phyloP scores from a whole-genome alignment of 352 stramenopile genomes.

The Paralagenidium karlingii region DNA sequence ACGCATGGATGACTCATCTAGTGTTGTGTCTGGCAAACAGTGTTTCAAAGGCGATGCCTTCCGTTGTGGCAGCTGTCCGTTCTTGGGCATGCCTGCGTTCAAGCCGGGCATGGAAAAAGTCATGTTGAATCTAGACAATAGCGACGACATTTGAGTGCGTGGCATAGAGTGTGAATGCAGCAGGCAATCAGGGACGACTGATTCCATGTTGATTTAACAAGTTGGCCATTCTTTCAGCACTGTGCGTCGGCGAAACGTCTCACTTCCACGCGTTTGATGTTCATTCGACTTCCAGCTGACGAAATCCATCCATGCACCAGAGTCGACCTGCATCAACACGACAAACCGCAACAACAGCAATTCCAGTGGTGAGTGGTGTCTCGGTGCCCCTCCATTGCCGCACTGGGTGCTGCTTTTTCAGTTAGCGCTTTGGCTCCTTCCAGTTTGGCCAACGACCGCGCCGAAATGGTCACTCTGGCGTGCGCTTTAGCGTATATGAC shows the following conservation, averaged over 20 bases:
- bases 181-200: no score
- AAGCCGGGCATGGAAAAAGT: conserved; percentile 87
- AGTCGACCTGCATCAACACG: conserved; percentile 53
- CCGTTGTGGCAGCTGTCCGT: conserved; percentile 93
- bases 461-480: conserved; percentile 49
- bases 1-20: neutral
- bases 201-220: no score
- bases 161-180: no score
- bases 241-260: no score
- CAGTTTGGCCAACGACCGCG: conserved; percentile 40
- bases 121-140: conserved; percentile 64
- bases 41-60: conserved; percentile 97
- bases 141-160: conserved; percentile 78
- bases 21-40: conserved; percentile 32
- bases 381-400: conserved; percentile 56
- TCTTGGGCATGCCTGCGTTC: conserved; percentile 93
- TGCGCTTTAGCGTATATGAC: conserved; percentile 36
- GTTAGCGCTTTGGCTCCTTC: conserved; percentile 50
- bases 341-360: conserved; percentile 43
- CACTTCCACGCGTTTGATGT: no score
- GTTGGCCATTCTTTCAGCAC: no score
- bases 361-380: conserved; percentile 59
- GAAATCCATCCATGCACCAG: conserved; percentile 71
- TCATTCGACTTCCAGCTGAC: conserved; percentile 37
- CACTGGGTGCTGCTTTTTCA: conserved; percentile 10